Evolutionary conservation across 805 yeast species (phyloP).

Genomic region (Maudiozyma turicensis): DNA sequence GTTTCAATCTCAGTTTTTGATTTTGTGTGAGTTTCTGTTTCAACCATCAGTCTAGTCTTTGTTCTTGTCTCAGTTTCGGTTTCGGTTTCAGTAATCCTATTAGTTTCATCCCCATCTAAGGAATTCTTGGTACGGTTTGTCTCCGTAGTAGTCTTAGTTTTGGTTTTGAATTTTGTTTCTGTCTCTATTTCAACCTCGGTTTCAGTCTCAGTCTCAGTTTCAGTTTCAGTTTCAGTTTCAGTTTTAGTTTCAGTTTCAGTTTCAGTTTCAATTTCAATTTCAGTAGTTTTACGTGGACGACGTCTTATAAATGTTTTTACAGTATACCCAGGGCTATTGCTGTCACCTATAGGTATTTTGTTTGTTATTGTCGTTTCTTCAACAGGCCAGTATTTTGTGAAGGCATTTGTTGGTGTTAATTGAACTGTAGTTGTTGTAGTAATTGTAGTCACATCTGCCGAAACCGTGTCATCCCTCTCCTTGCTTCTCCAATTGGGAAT

Average conservation of each 20-base stretch:
- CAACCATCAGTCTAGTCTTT: constrained; percentile 6
- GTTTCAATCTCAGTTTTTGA: constrained; percentile 5
- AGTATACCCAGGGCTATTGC: too few relatives aligned
- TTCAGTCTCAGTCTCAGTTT: neutral
- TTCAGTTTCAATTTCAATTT: constrained; percentile 16
- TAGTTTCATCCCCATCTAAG: neutral
- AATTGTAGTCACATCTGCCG: neutral
- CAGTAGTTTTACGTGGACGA: neutral
- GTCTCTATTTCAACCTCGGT: neutral
- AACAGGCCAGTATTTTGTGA: constrained; percentile 9
- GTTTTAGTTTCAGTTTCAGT: constrained; percentile 2
- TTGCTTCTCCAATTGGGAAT: constrained; percentile 1
- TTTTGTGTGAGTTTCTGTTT: constrained; percentile 5
- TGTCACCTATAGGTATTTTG: too few relatives aligned
- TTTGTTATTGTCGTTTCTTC: constrained; percentile 5
- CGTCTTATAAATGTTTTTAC: too few relatives aligned
- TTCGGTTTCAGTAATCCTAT: constrained; percentile 6
- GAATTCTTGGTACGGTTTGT: neutral
- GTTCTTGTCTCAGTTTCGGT: constrained; percentile 8
- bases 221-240: neutral
- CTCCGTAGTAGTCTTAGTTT: constrained; percentile 5
- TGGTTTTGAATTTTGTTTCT: neutral
- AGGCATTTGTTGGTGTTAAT: constrained; percentile 5
- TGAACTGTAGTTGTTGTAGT: neutral
- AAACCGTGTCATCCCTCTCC: neutral